phyloP scores from a whole-genome alignment of 2,329 filamentous ascomycete genomes.

The Rhynchosporium graminicola region DNA sequence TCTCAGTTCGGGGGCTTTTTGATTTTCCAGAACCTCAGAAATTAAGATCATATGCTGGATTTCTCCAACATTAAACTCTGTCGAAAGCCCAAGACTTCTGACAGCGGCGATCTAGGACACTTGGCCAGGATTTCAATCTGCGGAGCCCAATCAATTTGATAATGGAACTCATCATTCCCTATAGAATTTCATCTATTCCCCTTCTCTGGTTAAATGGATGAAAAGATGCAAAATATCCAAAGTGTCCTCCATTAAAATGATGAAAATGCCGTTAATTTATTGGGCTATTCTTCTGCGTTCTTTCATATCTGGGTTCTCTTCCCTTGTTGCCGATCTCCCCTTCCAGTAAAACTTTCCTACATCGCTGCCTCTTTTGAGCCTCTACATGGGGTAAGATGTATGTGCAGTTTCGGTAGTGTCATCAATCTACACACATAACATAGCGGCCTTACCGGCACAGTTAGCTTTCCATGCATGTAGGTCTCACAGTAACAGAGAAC shows the following conservation, averaged over 20 bases:
- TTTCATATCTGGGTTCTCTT: neutral
- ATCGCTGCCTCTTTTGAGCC: constrained; percentile 1
- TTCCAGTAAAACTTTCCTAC: neutral
- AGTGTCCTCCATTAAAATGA: neutral
- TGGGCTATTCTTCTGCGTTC: too few relatives aligned
- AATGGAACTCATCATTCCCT: too few relatives aligned
- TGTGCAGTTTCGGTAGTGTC: neutral
- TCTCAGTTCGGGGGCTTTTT: neutral
- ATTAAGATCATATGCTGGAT: neutral
- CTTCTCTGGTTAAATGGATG: neutral
- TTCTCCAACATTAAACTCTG: neutral
- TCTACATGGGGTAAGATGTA: neutral
- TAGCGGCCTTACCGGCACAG: neutral
- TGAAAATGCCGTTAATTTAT: too few relatives aligned
- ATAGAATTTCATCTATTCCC: neutral
- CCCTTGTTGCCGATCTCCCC: constrained; percentile 1
- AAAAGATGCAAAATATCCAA: neutral
- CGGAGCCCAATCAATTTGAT: neutral
- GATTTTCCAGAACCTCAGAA: neutral
- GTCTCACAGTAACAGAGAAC: neutral
- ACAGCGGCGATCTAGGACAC: neutral
- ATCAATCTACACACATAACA: neutral
- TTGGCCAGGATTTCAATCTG: neutral
- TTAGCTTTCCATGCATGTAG: neutral
- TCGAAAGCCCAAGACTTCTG: neutral